Base-by-base conservation (phyloP, 805 yeast species). In the Monosporozyma solicola region DNA sequence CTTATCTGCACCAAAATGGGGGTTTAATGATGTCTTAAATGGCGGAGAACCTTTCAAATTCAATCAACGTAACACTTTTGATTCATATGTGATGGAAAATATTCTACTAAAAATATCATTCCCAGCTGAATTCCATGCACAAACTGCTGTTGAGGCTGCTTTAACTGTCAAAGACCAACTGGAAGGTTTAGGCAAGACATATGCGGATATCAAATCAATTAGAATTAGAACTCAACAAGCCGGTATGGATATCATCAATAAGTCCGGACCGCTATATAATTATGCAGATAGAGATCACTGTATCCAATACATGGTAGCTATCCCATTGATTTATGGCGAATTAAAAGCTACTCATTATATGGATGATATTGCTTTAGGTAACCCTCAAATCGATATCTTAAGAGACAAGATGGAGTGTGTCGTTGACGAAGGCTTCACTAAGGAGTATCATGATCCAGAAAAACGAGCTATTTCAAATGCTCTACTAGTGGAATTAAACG, bases 91-190 rank as follows among this genome's bases (percentile, higher is more conserved):
- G 15, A 80, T 80, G 85, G 84, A 80, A 65, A 80, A 80, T 60
- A 79, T 80, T 25, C 63, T 80, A 47, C 80, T 80, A 69, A 80
- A 80, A 68, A 80, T 80, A 58, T 79, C 83, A 0, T 80, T 74
- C 72, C 84, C 84, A 15, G 85, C 85, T 39, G 85, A 80, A 63
- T 80, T 80, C 66, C 85, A 80, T 62, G 83, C 84, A 9, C 85
- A 80, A 66, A 80, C 84, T 35, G 84, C 84, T 9, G 84, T 74
- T 37, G 85, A 80, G 61, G 81, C 81, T 24, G 78, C 84, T 33
- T 61, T 80, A 65, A 73, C 71, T 13, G 69, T 76, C 13, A 70
- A 76, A 60, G 56, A 60, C 39, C 58, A 64, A 50, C 66, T 80
- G 56, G 58, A 63, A 45, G 61, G 59, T 4, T 52, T 65, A 45